A percentile compares a stretch with the other conserved stretches of the same genome.
These are phyloP conservation scores for Cyclotella choctawhatcheeana DNA, from an alignment of 108 stramenopile genomes.

Conservation along the genomic window DNA sequence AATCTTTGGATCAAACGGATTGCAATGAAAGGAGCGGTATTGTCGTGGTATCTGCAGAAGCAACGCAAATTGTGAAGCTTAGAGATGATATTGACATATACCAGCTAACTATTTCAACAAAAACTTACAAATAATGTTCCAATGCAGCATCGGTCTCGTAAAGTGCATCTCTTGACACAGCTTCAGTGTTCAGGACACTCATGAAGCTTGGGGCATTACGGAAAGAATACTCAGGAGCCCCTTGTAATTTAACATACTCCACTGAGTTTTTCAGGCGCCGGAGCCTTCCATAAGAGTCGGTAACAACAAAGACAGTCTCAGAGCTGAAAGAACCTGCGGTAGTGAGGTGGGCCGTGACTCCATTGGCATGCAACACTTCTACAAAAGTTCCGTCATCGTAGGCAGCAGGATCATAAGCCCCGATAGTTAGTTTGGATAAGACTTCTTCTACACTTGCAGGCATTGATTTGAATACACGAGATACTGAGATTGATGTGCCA, in stretches of 20 bases:
- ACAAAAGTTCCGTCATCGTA: constrained; percentile 31
- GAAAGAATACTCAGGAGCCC: constrained; percentile 32
- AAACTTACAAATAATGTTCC: constrained; percentile 53
- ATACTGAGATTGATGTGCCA: constrained; percentile 21
- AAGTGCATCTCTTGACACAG: constrained; percentile 45
- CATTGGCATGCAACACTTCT: constrained; percentile 19
- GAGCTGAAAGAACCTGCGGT: constrained; percentile 26
- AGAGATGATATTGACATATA: too few species aligned
- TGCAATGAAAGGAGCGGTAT: constrained; percentile 61
- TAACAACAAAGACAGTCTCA: constrained; percentile 45
- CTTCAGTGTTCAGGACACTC: constrained; percentile 43
- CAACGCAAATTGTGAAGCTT: too few species aligned
- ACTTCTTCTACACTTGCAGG: constrained; percentile 49
- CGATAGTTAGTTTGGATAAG: constrained; percentile 42
- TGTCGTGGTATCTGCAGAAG: constrained; percentile 43
- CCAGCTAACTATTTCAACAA: neutral
- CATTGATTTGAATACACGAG: constrained; percentile 40
- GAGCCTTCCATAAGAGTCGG: constrained; percentile 20
- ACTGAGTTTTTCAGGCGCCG: constrained; percentile 33
- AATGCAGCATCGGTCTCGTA: constrained; percentile 59
- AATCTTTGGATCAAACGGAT: constrained; percentile 57
- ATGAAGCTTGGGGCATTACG: constrained; percentile 62
- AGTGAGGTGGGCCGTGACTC: constrained; percentile 41
- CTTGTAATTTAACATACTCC: constrained; percentile 34
- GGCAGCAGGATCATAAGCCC: constrained; percentile 38